Base-by-base conservation (phyloP, 495 filamentous ascomycete species). In the Rostrohypoxylon terebratum region DNA sequence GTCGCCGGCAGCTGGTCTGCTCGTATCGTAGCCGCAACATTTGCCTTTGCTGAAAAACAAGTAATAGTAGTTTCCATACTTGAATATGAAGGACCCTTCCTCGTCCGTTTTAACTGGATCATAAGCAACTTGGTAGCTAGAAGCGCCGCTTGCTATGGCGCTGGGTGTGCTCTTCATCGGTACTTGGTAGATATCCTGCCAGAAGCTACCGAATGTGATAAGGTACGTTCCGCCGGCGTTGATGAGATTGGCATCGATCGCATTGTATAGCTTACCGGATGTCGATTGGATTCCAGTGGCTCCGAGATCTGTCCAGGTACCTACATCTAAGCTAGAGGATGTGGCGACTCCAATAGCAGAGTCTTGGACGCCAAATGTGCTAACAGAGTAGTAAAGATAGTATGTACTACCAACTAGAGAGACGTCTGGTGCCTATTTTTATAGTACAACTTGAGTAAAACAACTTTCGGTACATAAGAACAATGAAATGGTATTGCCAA, bases 351-450 rank as follows among this genome's bases (percentile, higher is more conserved):
- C 91, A 61, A 93, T 92, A 69, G 87, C 83, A 1, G 85, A 89
- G 77, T 83, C 81, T 59, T 90, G 87, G 3, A 84, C 87, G 21
- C 92, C 91, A 61, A 91, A 89, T 28, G 84, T 82, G 38, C 85
- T 88, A 51, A 93, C 86, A 0, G 88, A 82, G 79, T 94, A 94
- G 84, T 92, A 93, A 69, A 92, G 83, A 75, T 91, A 90, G 81
- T 93, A 94, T 0, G 80, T 83, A 13, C 77, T 77, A 42, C 83
- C 84, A 1, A 90, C 77, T 34, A 86, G 78, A 60, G 82, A 75
- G 25, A 93, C 86, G 71, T 93, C 90, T 0, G 91, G 91, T 1
- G 92, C 91, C 90, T 91, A 75, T 31, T 33, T 25, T 10, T 36
- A 10, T 14, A 0, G 4, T 10, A 13, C 13, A 14, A 42, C 7